Percentiles rank a stretch among this genome's conserved stretches.
Conservation (phyloP, 305 asterid genomes). For the Fraxinus nigra region DNA sequence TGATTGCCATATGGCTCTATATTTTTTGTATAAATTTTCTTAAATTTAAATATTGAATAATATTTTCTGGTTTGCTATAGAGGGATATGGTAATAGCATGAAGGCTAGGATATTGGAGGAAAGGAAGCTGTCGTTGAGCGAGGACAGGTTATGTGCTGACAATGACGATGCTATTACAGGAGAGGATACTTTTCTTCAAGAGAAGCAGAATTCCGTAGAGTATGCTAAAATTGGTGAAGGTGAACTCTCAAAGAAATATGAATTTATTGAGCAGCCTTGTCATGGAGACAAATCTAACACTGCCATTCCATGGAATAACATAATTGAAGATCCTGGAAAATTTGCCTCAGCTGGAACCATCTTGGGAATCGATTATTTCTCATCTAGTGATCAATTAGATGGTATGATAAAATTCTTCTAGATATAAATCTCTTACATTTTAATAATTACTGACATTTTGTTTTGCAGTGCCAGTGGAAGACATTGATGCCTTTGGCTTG, state of each 20-base stretch:
- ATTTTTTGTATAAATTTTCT: not conserved
- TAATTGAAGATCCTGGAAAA: not conserved
- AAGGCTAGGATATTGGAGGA: not conserved
- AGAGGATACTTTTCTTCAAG: not conserved
- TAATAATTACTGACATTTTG: conserved; percentile 8
- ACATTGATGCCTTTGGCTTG: conserved; percentile 1
- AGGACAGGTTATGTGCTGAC: not conserved
- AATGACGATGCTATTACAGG: not conserved
- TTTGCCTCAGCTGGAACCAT: not conserved
- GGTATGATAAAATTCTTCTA: not conserved
- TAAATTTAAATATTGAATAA: not conserved
- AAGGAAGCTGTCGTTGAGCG: not conserved
- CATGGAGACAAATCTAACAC: not conserved
- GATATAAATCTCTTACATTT: not conserved
- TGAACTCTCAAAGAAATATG: not conserved
- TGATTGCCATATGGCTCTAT: not conserved
- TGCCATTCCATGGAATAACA: not conserved
- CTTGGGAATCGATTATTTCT: not conserved
- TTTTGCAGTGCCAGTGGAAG: conserved; percentile 22
- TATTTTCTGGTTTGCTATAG: not conserved
- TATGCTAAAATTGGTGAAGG: not conserved
- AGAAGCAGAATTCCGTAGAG: not conserved
- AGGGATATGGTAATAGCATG: not conserved
- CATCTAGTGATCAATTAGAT: not conserved
- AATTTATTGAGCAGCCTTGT: not conserved